These are phyloP conservation scores for Nitzschia sp. DNA, from an alignment of 108 stramenopile genomes.

Conservation along the genomic window DNA sequence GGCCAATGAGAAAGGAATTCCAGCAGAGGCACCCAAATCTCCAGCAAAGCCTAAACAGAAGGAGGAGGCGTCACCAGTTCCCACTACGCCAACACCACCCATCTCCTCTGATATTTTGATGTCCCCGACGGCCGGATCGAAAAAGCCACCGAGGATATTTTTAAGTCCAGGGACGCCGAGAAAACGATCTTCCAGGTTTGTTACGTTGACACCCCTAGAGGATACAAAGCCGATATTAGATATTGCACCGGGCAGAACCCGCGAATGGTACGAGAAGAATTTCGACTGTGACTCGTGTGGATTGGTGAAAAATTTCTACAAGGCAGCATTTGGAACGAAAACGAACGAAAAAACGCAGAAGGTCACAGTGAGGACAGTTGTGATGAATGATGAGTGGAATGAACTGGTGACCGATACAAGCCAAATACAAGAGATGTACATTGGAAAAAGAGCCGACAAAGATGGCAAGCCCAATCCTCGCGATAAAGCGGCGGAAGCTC, in stretches of 20 bases:
- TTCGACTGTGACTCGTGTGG: constrained; percentile 17
- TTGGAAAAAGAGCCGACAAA: constrained; percentile 9
- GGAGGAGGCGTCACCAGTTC: not conserved
- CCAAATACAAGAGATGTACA: constrained; percentile 30
- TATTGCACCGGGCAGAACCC: constrained; percentile 19
- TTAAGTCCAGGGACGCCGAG: not conserved
- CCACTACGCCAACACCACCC: not conserved
- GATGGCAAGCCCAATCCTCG: constrained; percentile 10
- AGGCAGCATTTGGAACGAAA: constrained; percentile 23
- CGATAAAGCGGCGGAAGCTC: constrained; percentile 23
- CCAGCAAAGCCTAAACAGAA: not conserved
- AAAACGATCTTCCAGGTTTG: not conserved
- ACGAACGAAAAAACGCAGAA: constrained; percentile 14
- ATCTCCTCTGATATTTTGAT: not conserved
- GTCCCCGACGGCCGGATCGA: not conserved
- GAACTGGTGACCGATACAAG: constrained; percentile 15
- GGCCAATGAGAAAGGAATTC: not conserved
- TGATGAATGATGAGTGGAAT: constrained; percentile 27
- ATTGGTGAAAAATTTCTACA: constrained; percentile 16
- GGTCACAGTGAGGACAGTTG: constrained; percentile 11
- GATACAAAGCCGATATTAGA: constrained; percentile 1
- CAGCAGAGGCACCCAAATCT: not conserved
- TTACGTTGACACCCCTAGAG: not conserved
- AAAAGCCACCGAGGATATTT: constrained; percentile 14
- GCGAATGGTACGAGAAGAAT: constrained; percentile 25